Evolutionary conservation across 495 filamentous ascomycete genomes (phyloP).

Genomic region (Evansstolkia leycettana): DNA sequence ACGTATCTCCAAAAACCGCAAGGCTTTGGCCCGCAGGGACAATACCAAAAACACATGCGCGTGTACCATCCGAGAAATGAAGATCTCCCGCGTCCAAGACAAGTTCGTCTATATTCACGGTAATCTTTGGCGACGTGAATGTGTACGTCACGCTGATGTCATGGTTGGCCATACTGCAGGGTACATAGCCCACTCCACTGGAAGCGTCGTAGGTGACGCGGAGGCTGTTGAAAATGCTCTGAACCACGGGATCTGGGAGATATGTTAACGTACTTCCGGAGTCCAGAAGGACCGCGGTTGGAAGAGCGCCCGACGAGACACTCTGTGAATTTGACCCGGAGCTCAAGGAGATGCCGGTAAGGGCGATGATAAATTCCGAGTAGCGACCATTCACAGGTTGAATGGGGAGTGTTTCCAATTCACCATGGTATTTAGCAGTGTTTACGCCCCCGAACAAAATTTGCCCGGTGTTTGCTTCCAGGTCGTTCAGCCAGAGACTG

Average conservation of each 20-base stretch:
- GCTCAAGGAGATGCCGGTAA: slow-evolving; percentile 50
- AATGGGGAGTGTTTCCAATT: slow-evolving; percentile 66
- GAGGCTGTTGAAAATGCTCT: slow-evolving; percentile 51
- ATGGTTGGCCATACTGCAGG: slow-evolving; percentile 54
- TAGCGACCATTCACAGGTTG: slow-evolving; percentile 44
- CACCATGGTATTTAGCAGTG: slow-evolving; percentile 60
- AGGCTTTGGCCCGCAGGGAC: slow-evolving; percentile 48
- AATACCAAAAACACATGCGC: slow-evolving; percentile 67
- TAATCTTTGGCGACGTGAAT: slow-evolving; percentile 55
- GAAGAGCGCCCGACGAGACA: slow-evolving; percentile 42
- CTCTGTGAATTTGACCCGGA: slow-evolving; percentile 26
- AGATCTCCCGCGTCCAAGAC: slow-evolving; percentile 47
- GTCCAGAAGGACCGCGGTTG: slow-evolving; percentile 64
- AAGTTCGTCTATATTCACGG: slow-evolving; percentile 64
- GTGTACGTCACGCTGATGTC: slow-evolving; percentile 53
- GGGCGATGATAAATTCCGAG: slow-evolving; percentile 67
- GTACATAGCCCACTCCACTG: slow-evolving; percentile 47
- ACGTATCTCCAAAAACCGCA: slow-evolving; percentile 79
- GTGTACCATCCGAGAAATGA: slow-evolving; percentile 49
- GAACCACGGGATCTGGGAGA: slow-evolving; percentile 58
- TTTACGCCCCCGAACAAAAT: slow-evolving; percentile 93
- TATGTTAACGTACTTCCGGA: slow-evolving; percentile 88
- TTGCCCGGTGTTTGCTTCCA: slow-evolving; percentile 8
- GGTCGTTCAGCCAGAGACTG: slow-evolving; percentile 45
- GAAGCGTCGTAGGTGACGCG: slow-evolving; percentile 47